Conservation (phyloP, 2,329 filamentous ascomycete genomes). For the Alternaria dauci region DNA sequence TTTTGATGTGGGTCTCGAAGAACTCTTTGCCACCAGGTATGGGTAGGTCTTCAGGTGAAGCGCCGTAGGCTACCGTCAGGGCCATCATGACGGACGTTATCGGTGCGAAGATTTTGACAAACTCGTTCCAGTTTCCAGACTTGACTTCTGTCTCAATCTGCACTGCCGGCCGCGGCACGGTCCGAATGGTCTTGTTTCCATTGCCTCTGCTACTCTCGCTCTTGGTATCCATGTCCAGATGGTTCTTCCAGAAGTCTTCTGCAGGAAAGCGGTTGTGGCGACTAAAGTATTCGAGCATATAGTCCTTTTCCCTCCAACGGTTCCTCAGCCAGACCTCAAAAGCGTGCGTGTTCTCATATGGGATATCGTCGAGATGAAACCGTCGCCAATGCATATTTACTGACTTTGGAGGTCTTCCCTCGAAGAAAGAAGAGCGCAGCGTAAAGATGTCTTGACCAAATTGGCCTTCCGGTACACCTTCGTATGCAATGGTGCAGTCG, state of each 20-base stretch:
- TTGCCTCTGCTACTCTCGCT: conserved; percentile 37
- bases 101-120: conserved; percentile 61
- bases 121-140: conserved; percentile 60
- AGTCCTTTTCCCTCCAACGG: conserved; percentile 92
- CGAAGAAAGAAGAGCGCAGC: conserved; percentile 83
- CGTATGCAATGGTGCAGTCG: conserved; percentile 94
- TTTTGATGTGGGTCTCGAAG: conserved; percentile 48
- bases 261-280: conserved; percentile 80
- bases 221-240: conserved; percentile 48
- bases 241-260: conserved; percentile 60
- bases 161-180: conserved; percentile 49
- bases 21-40: conserved; percentile 48
- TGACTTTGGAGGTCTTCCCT: conserved; percentile 88
- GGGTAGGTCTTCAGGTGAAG: conserved; percentile 45
- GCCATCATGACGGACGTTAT: conserved; percentile 61
- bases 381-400: conserved; percentile 97
- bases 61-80: conserved; percentile 55
- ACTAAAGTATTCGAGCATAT: conserved; percentile 80
- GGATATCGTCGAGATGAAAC: conserved; percentile 81
- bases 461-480: conserved; percentile 76
- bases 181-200: conserved; percentile 46
- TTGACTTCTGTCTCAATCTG: conserved; percentile 60
- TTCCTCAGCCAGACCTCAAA: conserved; percentile 88
- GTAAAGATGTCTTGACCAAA: conserved; percentile 94
- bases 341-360: conserved; percentile 73